A percentile compares a stretch with the other conserved stretches of the same genome.
Conservation (phyloP, 2,329 filamentous ascomycete genomes). For the Cordyceps fumosorosea region DNA sequence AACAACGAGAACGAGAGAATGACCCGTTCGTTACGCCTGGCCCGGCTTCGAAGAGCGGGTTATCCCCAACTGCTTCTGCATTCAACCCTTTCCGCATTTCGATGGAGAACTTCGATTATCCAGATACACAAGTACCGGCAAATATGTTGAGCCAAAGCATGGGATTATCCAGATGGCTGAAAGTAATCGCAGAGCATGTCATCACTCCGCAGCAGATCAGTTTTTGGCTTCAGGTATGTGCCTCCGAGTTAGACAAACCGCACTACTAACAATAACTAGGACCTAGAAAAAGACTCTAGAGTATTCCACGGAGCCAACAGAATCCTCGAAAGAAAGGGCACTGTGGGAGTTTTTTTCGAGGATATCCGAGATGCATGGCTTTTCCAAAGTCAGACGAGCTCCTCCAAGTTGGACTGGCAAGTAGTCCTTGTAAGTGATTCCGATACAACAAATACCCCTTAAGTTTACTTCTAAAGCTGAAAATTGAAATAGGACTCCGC, state of each 20-base stretch:
- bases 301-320: slow-evolving; percentile 32
- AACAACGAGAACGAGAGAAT: slow-evolving; percentile 29
- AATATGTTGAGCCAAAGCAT: slow-evolving; percentile 38
- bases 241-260: background rate
- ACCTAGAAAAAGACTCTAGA: slow-evolving; percentile 28
- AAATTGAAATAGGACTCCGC: slow-evolving; percentile 8
- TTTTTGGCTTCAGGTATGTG: slow-evolving; percentile 38
- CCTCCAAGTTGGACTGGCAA: slow-evolving; percentile 40
- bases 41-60: slow-evolving; percentile 28
- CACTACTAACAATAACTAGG: slow-evolving; percentile 24
- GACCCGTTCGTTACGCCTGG: slow-evolving; percentile 50
- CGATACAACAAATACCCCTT: slow-evolving; percentile 13
- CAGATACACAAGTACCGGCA: slow-evolving; percentile 24
- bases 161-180: slow-evolving; percentile 39
- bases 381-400: slow-evolving; percentile 39
- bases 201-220: slow-evolving; percentile 34
- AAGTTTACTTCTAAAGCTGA: background rate
- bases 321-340: slow-evolving; percentile 30
- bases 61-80: slow-evolving; percentile 57
- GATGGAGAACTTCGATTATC: slow-evolving; percentile 15
- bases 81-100: slow-evolving; percentile 44
- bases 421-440: slow-evolving; percentile 19
- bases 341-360: slow-evolving; percentile 48
- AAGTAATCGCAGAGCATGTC: slow-evolving; percentile 29
- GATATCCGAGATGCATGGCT: slow-evolving; percentile 55